These are phyloP conservation scores for Leucocoprinus birnbaumii DNA, from an alignment of 768 basidiomycete genomes.

Conservation along the genomic window DNA sequence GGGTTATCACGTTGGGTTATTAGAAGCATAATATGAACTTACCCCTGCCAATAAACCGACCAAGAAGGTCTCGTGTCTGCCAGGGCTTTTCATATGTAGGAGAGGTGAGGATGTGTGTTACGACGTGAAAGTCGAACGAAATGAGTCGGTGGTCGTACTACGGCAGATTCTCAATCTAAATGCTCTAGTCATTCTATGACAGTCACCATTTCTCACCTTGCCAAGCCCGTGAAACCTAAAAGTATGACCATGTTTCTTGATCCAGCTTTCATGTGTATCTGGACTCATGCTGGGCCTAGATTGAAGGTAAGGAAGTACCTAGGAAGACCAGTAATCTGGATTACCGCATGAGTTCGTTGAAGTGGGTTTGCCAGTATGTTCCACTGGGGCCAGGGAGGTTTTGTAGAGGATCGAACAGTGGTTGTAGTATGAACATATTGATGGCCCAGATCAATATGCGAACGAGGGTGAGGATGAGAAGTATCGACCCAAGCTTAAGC, in stretches of 20 bases:
- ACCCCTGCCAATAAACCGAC: conserved; percentile 49
- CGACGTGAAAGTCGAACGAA: conserved; percentile 46
- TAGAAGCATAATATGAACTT: not conserved
- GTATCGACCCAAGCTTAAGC: no score
- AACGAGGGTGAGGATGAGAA: conserved; percentile 24
- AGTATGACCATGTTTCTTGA: conserved; percentile 42
- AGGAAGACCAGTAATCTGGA: no score
- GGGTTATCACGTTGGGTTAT: conserved; percentile 1
- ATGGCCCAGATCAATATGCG: conserved; percentile 37
- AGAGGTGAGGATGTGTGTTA: conserved; percentile 47
- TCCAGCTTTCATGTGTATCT: conserved; percentile 40
- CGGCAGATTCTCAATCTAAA: not conserved
- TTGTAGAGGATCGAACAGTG: conserved; percentile 44
- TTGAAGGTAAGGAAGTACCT: not conserved
- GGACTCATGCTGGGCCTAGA: conserved; percentile 41
- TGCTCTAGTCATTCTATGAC: no score
- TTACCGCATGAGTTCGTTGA: no score
- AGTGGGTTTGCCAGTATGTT: conserved; percentile 29
- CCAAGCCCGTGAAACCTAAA: conserved; percentile 57
- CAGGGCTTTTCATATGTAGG: conserved; percentile 52
- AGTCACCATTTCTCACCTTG: conserved; percentile 30
- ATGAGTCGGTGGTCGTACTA: conserved; percentile 54
- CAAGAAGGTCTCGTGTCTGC: conserved; percentile 49
- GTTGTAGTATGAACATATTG: conserved; percentile 40
- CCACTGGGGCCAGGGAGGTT: conserved; percentile 47